A percentile compares a stretch with the other conserved stretches of the same genome.
These are phyloP conservation scores for Pyronema domesticum DNA, from an alignment of 495 filamentous ascomycete genomes.

Conservation along the genomic window DNA sequence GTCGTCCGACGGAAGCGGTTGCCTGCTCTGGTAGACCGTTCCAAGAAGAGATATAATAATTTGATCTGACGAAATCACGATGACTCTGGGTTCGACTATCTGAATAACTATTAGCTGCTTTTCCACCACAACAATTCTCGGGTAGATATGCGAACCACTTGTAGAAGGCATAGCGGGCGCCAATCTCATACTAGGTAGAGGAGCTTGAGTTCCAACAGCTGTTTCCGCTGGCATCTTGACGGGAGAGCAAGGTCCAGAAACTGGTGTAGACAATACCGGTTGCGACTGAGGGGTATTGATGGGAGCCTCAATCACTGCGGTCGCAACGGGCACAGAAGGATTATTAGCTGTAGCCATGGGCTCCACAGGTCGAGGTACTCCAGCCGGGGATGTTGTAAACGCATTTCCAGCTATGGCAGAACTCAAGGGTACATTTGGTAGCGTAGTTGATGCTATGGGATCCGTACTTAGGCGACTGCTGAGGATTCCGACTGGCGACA, in stretches of 20 bases:
- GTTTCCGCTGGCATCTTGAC: neutral
- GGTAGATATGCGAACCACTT: neutral
- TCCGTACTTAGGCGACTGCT: neutral
- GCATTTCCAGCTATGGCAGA: neutral
- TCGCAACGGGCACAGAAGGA: neutral
- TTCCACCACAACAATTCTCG: neutral
- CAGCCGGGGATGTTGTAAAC: neutral
- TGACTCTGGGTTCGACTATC: neutral
- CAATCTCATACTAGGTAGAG: neutral
- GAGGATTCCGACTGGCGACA: neutral
- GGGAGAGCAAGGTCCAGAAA: neutral
- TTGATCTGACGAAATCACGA: neutral
- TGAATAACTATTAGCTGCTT: neutral
- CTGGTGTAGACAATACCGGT: neutral
- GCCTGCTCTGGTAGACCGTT: too few relatives aligned
- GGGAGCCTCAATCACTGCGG: neutral
- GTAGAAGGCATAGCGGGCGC: neutral
- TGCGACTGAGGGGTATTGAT: neutral
- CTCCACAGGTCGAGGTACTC: neutral
- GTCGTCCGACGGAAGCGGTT: neutral
- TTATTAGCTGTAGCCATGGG: neutral
- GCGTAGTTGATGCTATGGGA: neutral
- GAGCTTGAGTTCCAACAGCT: neutral
- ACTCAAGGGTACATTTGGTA: neutral
- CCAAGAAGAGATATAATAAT: too few relatives aligned